Base-by-base conservation (phyloP, 805 yeast species). In the Isabelozyma gotoi region DNA sequence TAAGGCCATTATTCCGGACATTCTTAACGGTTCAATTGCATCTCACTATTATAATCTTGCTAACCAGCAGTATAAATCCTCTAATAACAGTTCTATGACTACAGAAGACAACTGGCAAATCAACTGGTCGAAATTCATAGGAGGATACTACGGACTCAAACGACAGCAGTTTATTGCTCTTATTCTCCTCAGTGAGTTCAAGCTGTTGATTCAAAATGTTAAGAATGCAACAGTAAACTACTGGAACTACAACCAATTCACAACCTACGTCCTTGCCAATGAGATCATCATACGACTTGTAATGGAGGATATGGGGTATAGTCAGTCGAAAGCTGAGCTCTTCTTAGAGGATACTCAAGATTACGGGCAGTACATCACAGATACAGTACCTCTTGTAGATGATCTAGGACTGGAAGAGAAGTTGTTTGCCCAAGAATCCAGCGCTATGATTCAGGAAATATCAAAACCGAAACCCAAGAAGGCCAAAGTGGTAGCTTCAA, bases 121-220 rank as follows among this genome's bases (percentile, higher is more conserved):
- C 7, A 71, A 77, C 15, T 73, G 81, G 62, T 49, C 60, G 12
- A 53, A 59, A 27, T 81, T 76, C 52, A 54, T 66, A 2, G 81
- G 80, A 19, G 91, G 92, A 0, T 85, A 73, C 53, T 74, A 75
- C 47, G 92, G 91, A 0, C 58, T 77, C 27, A 71, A 69, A 47
- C 66, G 91, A 42, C 86, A 84, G 48, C 63, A 73, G 43, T 57
- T 67, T 12, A 70, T 84, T 1, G 74, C 84, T 1, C 55, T 64
- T 20, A 50, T 67, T 33, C 74, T 85, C 12, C 44, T 62, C n/a
- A 54, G 58, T 1, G 47, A 53, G 10, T 72, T 61, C 41, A 20
- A 24, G n/a, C 10, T 10, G 6, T 16, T 20, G 7, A 36, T 36
- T 19, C 19, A 12, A 35, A 44, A 40, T 3, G 59, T 51, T 40